Base-by-base conservation (phyloP, 495 filamentous ascomycete species). In the Aspergillus avenaceus region DNA sequence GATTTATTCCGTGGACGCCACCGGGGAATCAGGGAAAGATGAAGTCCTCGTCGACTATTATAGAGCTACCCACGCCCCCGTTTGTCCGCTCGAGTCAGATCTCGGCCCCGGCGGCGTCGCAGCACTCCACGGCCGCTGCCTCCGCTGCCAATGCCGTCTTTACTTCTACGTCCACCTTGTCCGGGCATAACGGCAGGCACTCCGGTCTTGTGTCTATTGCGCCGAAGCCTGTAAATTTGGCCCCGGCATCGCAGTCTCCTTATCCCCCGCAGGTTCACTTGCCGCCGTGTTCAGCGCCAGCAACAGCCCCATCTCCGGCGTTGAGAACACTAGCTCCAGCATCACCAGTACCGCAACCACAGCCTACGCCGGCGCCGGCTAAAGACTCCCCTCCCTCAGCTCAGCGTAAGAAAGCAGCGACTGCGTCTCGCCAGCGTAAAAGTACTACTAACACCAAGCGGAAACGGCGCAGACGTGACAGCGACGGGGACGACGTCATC, bases 381-480 rank as follows among this genome's bases (percentile, higher is more conserved):
- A 41, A 53, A 26, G 31, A 16, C 25, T 25, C 50, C 18, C 36
- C 14, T 21, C 12, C 46, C 14, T n/a, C 47, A 16, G 12, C 44
- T 16, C 58, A 58, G 16, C 41, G 44, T 25, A 42, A 37, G 21
- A 60, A 53, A 34, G 12, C 53, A 3, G 21, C 52, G 23, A 36
- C 29, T 16, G 49, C 22, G 36, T 23, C 52, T 4, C 55, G 50
- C 29, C 52, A 50, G 22, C 47, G 54, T 23, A 54, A 45, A 41
- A 40, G 50, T 29, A 25, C 23, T 14, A 40, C 48, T 7, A 59
- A 49, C 18, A 16, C 25, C 16, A 61, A 54, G 45, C 53, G 62
- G 4, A 68, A 65, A 27, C 77, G 77, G 64, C 71, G 78, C 47
- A 80, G 76, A 63, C 67, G 79, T 25, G 64, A 67, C 23, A 62